Conservation (phyloP, 371 early-diverging fungal species). For the Neoconidiobolus thromboides region DNA sequence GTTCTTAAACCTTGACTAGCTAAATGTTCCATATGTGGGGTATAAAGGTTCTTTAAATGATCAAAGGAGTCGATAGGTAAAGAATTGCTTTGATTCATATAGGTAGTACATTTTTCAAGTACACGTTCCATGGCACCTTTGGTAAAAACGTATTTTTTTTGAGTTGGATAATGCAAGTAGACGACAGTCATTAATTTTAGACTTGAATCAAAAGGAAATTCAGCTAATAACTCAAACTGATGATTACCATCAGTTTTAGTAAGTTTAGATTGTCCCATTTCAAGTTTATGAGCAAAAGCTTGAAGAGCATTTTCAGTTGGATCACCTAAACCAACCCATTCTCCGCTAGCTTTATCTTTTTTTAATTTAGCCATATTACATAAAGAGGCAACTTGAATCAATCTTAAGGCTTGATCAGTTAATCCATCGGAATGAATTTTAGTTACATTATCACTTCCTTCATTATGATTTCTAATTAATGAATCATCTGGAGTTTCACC, state of each 20-base stretch:
- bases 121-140: slow-evolving; percentile 67
- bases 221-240: slow-evolving; percentile 30
- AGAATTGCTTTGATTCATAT: slow-evolving; percentile 17
- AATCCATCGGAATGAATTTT: slow-evolving; percentile 33
- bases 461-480: slow-evolving; percentile 2
- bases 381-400: slow-evolving; percentile 26
- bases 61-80: slow-evolving; percentile 14
- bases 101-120: slow-evolving; percentile 28
- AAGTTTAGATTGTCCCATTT: slow-evolving; percentile 33
- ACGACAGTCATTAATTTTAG: slow-evolving; percentile 86
- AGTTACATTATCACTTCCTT: slow-evolving; percentile 17
- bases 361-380: slow-evolving; percentile 55
- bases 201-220: slow-evolving; percentile 52
- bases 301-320: slow-evolving; percentile 67
- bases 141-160: slow-evolving; percentile 9
- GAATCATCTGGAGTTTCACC: not conserved
- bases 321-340: slow-evolving; percentile 57
- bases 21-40: slow-evolving; percentile 4
- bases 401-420: not conserved
- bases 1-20: slow-evolving; percentile 17
- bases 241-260: slow-evolving; percentile 10
- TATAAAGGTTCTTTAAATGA: not conserved
- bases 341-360: slow-evolving; percentile 28
- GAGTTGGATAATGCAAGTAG: slow-evolving; percentile 24
- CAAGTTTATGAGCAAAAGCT: slow-evolving; percentile 44